Conservation (phyloP, 805 yeast genomes). For the Osmozyma mogii region DNA sequence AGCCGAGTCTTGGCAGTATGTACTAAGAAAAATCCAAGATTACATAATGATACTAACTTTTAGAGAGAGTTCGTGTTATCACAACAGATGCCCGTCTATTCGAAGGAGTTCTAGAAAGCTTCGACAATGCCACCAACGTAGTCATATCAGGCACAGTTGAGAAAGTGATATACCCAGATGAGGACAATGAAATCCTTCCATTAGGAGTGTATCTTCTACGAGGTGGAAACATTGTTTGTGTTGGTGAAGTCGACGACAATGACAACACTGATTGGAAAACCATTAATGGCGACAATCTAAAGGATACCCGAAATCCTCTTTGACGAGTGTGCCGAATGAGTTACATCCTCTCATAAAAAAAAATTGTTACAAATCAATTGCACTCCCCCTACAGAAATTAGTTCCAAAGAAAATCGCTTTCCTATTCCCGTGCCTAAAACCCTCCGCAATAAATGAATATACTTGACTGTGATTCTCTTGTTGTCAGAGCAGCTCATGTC, state of each 20-base stretch:
- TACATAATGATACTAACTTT: conserved; percentile 7
- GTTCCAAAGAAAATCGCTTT: too few relatives aligned
- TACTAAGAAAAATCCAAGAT: conserved; percentile 3
- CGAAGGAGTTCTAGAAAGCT: conserved; percentile 44
- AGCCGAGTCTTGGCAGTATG: conserved; percentile 27
- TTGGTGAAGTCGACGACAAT: conserved; percentile 45
- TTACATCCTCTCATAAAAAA: too few relatives aligned
- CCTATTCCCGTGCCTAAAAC: too few relatives aligned
- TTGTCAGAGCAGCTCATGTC: too few relatives aligned
- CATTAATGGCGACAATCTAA: conserved; percentile 5
- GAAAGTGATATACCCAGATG: conserved; percentile 37
- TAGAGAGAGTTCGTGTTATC: conserved; percentile 45
- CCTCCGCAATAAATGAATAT: too few relatives aligned
- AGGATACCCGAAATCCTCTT: too few relatives aligned
- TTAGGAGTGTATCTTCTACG: conserved; percentile 47
- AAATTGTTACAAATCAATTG: too few relatives aligned
- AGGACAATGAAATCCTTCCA: conserved; percentile 32
- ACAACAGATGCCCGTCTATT: conserved; percentile 51
- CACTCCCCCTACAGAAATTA: too few relatives aligned
- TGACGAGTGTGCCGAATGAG: too few relatives aligned
- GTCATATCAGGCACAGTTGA: conserved; percentile 46
- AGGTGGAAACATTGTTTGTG: conserved; percentile 51
- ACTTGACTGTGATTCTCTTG: too few relatives aligned
- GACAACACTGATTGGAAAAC: conserved; percentile 36
- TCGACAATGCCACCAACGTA: conserved; percentile 57